Conservation (phyloP, 371 early-diverging fungal genomes). For the Smittium mucronatum region DNA sequence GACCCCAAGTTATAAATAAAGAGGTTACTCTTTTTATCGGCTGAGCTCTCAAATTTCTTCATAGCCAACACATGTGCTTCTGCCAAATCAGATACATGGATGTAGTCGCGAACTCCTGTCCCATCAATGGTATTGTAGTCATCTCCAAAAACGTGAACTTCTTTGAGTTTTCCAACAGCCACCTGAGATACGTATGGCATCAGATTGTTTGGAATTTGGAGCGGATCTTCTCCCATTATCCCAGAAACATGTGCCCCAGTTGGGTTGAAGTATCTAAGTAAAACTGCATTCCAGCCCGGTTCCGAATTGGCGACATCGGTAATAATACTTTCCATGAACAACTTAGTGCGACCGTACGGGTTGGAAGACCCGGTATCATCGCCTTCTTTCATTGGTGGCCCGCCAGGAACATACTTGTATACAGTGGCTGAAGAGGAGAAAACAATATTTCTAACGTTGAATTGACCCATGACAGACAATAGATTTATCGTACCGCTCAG, state of each 20-base stretch:
- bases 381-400: slow-evolving; percentile 31
- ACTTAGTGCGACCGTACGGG: slow-evolving; percentile 80
- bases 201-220: slow-evolving; percentile 70
- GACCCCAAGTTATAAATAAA: slow-evolving; percentile 80
- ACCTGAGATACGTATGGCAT: slow-evolving; percentile 80
- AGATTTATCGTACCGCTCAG: slow-evolving; percentile 64
- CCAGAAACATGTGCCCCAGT: slow-evolving; percentile 78
- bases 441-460: slow-evolving; percentile 55
- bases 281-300: slow-evolving; percentile 50
- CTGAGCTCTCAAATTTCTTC: slow-evolving; percentile 36
- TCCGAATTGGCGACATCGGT: slow-evolving; percentile 46
- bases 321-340: slow-evolving; percentile 67
- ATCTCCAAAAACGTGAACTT: slow-evolving; percentile 62
- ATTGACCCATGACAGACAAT: slow-evolving; percentile 46
- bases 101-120: slow-evolving; percentile 74
- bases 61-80: slow-evolving; percentile 72
- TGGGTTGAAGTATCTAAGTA: slow-evolving; percentile 84
- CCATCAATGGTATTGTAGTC: slow-evolving; percentile 84
- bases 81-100: slow-evolving; percentile 80
- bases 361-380: slow-evolving; percentile 43
- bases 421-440: slow-evolving; percentile 83
- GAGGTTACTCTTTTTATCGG: slow-evolving; percentile 38
- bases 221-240: slow-evolving; percentile 73
- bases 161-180: slow-evolving; percentile 55
- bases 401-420: slow-evolving; percentile 52